Evolutionary conservation across 345 rosid species (phyloP), one percentile per base, ranked within the genome.

Genomic region (Streptanthus diversifolius): DNA sequence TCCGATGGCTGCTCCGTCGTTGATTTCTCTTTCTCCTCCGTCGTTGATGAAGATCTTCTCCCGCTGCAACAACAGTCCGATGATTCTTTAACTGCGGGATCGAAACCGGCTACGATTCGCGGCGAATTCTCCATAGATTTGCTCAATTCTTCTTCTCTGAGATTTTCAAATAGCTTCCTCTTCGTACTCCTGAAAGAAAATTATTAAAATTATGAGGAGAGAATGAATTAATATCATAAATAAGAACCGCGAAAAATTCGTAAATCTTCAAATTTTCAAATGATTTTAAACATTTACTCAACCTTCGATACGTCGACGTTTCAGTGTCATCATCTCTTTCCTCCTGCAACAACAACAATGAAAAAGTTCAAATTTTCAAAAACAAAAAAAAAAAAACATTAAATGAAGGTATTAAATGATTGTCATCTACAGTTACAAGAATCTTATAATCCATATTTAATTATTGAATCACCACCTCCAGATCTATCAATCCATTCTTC

Each of bases 301-400:
- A 74, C 78, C 61, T 15, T 33, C 24, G 44, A 80, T 71, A 70
- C 82, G 85, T 65, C 59, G 87, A 80, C 72, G 90, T 79, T 79
- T 85, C 90, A 51, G 43, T 85, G 43, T 85, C 91, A 33, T 45
- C 79, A 29, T 82, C 71, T 65, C 19, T 77, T 66, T 81, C 90
- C 33, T 71, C 81, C 88, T 81, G 80, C 75, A 66, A 66, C 60
- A 43, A 43, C 21, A 68, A 7, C 5, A 39, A 4, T 8, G 11
- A 54, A 15, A 7, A 40, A 19, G 33, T 19, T 68, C 32, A 63
- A 45, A 76, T 30, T 71, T 62, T 74, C 63, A 62, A 61, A 71
- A 19, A 44, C 29, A 7, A 22, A 19, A n/a, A 24, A 2, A 39
- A 14, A 63, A 51, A 8, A 35, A 2, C 27, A 53, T 41, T 52